Conservation (phyloP, 192 early-diverging fungal species). For the Linnemannia exigua region DNA sequence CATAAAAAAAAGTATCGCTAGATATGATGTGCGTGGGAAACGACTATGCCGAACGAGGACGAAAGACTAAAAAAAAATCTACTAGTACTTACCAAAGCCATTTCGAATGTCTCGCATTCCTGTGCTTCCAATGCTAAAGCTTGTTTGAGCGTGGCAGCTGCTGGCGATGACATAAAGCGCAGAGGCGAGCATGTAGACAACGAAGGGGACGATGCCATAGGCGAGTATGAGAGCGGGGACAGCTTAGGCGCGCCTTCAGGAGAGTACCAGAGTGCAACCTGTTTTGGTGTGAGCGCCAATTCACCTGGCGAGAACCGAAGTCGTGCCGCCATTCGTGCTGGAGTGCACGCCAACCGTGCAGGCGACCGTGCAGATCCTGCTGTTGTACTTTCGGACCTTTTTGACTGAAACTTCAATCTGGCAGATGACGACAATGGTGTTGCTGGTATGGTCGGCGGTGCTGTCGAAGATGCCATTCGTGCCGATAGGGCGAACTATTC, state of each 20-base stretch:
- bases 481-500: no score
- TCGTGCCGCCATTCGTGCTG: slow-evolving; percentile 8
- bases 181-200: not conserved
- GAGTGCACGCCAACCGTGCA: not conserved
- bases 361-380: slow-evolving; percentile 13
- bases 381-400: not conserved
- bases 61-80: no score
- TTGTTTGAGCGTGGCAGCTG: no score
- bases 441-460: not conserved
- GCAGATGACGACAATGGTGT: slow-evolving; percentile 1
- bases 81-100: no score
- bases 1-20: no score
- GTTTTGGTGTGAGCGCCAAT: slow-evolving; percentile 13
- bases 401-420: not conserved
- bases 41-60: no score
- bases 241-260: slow-evolving; percentile 9
- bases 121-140: no score
- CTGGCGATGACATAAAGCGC: no score
- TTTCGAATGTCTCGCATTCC: no score
- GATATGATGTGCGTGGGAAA: no score
- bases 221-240: not conserved
- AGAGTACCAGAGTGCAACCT: slow-evolving; percentile 16
- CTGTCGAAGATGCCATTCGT: not conserved
- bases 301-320: slow-evolving; percentile 14
- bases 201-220: slow-evolving; percentile 1